Percentiles rank a stretch among this genome's conserved stretches.
Conservation (phyloP, 2,329 filamentous ascomycete species). For the Paradendryphiella salina region DNA sequence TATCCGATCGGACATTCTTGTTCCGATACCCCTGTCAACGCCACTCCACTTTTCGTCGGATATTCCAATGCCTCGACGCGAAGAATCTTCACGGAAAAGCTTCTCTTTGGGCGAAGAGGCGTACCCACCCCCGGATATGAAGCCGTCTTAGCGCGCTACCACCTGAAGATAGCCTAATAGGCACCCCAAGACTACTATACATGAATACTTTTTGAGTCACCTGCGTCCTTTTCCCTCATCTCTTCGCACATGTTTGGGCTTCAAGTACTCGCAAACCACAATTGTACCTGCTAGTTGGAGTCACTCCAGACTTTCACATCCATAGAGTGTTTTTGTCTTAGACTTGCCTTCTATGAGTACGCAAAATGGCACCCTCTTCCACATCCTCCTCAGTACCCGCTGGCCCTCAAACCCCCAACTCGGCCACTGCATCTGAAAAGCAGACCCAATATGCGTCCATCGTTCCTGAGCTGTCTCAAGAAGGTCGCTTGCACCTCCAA, state of each 20-base stretch:
- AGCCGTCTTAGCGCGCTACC: slow-evolving; percentile 14
- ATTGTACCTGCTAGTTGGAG: background rate
- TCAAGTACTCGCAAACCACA: background rate
- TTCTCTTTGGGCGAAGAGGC: slow-evolving; percentile 19
- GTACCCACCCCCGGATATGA: slow-evolving; percentile 20
- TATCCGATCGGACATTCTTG: slow-evolving; percentile 6
- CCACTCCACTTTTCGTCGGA: slow-evolving; percentile 34
- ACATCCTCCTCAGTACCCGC: slow-evolving; percentile 26
- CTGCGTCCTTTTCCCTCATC: background rate
- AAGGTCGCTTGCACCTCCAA: slow-evolving; percentile 33
- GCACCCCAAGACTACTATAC: slow-evolving; percentile 13
- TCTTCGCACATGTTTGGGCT: background rate
- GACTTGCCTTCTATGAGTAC: slow-evolving; percentile 29
- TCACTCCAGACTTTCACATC: background rate
- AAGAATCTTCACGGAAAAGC: slow-evolving; percentile 41
- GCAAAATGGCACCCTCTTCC: slow-evolving; percentile 35
- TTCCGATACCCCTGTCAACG: slow-evolving; percentile 19
- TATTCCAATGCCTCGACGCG: slow-evolving; percentile 19
- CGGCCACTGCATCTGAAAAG: slow-evolving; percentile 29
- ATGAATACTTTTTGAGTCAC: slow-evolving; percentile 12
- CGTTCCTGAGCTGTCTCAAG: slow-evolving; percentile 24
- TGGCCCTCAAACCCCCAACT: slow-evolving; percentile 8
- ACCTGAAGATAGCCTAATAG: slow-evolving; percentile 18
- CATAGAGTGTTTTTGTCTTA: background rate
- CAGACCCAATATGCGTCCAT: slow-evolving; percentile 37